phyloP scores from a whole-genome alignment of 2,329 filamentous ascomycete genomes.

The Microdochium bolleyi region DNA sequence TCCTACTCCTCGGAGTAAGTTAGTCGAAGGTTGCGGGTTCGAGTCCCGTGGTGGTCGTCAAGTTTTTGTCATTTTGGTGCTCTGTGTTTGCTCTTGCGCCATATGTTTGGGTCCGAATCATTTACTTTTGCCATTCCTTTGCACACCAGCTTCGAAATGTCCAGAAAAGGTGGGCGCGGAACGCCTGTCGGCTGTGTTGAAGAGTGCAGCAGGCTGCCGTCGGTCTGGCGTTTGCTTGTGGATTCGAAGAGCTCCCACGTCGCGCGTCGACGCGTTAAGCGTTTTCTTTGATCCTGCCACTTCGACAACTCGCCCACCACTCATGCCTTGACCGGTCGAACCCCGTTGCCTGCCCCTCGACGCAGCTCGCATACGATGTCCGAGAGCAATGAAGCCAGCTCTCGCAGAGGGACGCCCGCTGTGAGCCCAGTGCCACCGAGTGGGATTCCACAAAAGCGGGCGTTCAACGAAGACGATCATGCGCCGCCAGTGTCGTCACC shows the following conservation, averaged over 20 bases:
- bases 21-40: conserved; percentile 26
- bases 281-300: not conserved
- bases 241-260: too few relatives aligned
- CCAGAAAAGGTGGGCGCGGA: too few relatives aligned
- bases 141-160: too few relatives aligned
- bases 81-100: too few relatives aligned
- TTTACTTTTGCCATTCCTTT: too few relatives aligned
- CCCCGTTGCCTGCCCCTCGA: not conserved
- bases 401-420: not conserved
- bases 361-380: not conserved
- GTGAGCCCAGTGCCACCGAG: not conserved
- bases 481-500: conserved; percentile 65
- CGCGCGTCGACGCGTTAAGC: not conserved
- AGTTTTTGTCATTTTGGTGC: conserved; percentile 1
- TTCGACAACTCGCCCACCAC: not conserved
- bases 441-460: conserved; percentile 55
- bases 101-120: too few relatives aligned
- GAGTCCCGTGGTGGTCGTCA: conserved; percentile 21
- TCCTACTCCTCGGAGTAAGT: conserved; percentile 15
- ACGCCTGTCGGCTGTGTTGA: too few relatives aligned
- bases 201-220: too few relatives aligned
- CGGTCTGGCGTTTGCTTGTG: too few relatives aligned
- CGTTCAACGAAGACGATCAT: conserved; percentile 57
- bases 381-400: not conserved
- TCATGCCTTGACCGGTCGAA: not conserved